Conservation (phyloP, 768 basidiomycete genomes). For the Coprinopsis marcescibilis region DNA sequence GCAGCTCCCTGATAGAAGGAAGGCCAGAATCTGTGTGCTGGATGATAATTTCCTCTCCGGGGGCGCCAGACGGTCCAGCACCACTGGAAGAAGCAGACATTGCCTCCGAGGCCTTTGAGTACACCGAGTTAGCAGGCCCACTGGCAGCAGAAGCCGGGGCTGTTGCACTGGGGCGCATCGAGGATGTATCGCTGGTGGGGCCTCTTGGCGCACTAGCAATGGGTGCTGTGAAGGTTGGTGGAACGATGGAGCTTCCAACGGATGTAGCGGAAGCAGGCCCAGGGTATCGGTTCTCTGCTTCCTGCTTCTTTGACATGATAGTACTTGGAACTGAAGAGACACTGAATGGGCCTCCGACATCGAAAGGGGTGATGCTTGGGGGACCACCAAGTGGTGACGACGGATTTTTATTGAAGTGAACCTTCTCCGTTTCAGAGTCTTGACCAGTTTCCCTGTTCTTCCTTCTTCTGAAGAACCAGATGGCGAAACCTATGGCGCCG, state of each 20-base stretch:
- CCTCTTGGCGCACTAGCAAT: no score
- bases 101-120: conserved; percentile 1
- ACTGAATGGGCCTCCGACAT: not conserved
- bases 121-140: not conserved
- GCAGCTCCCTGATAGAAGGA: conserved; percentile 29
- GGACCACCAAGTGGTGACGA: no score
- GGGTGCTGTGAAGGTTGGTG: no score
- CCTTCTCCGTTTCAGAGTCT: not conserved
- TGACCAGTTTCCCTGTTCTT: conserved; percentile 4
- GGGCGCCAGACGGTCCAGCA: no score
- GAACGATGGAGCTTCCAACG: no score
- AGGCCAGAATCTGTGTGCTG: conserved; percentile 33
- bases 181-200: no score
- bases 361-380: not conserved
- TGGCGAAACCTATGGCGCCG: conserved; percentile 16
- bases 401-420: not conserved
- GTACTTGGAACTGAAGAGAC: no score
- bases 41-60: conserved; percentile 28
- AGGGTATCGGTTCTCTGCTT: not conserved
- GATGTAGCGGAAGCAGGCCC: not conserved
- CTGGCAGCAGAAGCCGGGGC: not conserved
- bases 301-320: no score
- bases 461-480: conserved; percentile 12
- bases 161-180: no score
- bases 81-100: not conserved